Conservation (phyloP, 176 grass and related monocot genomes). For the Rhynchospora pubera region DNA sequence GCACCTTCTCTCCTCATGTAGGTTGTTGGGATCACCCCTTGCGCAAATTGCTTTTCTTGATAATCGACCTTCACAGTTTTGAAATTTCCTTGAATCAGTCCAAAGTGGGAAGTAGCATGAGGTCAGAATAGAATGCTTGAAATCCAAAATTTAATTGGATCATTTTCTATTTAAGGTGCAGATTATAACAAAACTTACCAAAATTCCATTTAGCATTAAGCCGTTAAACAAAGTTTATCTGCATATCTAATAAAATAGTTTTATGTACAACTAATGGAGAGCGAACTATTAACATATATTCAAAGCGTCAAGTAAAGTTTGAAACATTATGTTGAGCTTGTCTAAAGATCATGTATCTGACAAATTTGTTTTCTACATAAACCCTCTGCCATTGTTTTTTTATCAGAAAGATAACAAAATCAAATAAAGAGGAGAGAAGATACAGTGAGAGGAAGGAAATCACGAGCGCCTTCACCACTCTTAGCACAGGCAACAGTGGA, state of each 20-base stretch:
- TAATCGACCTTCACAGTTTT: slow-evolving; percentile 67
- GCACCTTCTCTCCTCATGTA: slow-evolving; percentile 98
- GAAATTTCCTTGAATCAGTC: neutral
- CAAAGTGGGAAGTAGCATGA: neutral
- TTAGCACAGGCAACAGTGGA: slow-evolving; percentile 59
- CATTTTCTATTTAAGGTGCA: neutral
- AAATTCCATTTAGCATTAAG: neutral
- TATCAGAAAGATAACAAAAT: neutral
- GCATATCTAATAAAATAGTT: neutral
- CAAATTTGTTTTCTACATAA: neutral
- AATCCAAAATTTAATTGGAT: slow-evolving; percentile 4
- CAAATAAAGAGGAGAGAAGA: neutral
- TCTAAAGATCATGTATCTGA: neutral
- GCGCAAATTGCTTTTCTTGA: slow-evolving; percentile 95
- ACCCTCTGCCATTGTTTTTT: neutral
- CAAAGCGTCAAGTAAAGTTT: neutral
- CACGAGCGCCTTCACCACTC: slow-evolving; percentile 51
- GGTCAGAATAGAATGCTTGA: neutral
- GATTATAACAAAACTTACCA: neutral
- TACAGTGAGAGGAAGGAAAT: slow-evolving; percentile 94
- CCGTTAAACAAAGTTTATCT: neutral
- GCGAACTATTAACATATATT: neutral
- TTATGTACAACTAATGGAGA: neutral
- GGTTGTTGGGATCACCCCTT: slow-evolving; percentile 93
- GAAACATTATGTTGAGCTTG: neutral